phyloP scores from a whole-genome alignment of 108 stramenopile genomes.

The Epithemia pelagica region DNA sequence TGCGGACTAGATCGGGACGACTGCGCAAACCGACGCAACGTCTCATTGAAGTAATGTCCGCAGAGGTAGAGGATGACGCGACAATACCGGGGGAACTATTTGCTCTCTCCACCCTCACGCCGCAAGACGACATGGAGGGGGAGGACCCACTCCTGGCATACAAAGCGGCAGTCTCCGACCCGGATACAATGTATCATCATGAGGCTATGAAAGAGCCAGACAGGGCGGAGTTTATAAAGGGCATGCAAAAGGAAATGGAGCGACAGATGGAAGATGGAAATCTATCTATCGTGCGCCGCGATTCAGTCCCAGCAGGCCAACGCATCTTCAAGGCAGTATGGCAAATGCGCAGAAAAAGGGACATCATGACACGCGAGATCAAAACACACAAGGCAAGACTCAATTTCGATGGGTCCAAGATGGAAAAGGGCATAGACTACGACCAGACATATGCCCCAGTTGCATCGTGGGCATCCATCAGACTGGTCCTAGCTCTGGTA shows the following conservation, averaged over 20 bases:
- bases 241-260: conserved; percentile 15
- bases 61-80: neutral
- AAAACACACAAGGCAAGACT: conserved; percentile 22
- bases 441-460: conserved; percentile 43
- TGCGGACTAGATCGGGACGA: too few relatives aligned
- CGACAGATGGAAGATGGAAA: neutral
- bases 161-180: conserved; percentile 2
- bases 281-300: conserved; percentile 10
- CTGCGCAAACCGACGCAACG: too few relatives aligned
- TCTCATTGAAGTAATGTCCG: too few relatives aligned
- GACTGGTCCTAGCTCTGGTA: conserved; percentile 18
- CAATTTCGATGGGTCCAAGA: conserved; percentile 27
- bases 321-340: conserved; percentile 36
- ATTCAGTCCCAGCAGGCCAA: conserved; percentile 14
- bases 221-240: conserved; percentile 15
- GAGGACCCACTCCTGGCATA: neutral
- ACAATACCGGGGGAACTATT: neutral
- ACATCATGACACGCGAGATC: conserved; percentile 24
- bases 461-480: conserved; percentile 30
- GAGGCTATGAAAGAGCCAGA: conserved; percentile 20
- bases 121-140: neutral
- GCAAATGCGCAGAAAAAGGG: conserved; percentile 37
- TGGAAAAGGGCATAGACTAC: conserved; percentile 24
- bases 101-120: neutral
- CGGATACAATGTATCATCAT: conserved; percentile 18